Evolutionary conservation across 2,329 filamentous ascomycete genomes (phyloP), one percentile per base, ranked within the genome.

Genomic region (Phaeosphaeriaceae sp.): DNA sequence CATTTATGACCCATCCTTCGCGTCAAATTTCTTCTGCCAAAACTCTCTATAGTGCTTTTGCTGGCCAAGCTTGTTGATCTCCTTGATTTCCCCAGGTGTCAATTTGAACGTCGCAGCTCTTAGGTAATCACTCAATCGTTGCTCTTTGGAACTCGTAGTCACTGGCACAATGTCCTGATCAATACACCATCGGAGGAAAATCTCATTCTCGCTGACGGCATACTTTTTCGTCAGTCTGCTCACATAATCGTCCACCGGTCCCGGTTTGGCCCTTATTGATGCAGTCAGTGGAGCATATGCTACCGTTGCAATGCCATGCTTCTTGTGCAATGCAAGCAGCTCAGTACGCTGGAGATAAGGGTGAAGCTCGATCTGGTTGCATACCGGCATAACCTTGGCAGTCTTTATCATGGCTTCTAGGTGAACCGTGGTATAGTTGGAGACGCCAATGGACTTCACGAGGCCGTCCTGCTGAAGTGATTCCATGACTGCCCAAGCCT

Each of bases 351-450:
- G 86, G 9, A 89, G 77, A 61, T 87, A 87, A 2, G 86, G 85
- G 68, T 89, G 85, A 42, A 84, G 84, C 68, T 89, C 86, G 55
- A 89, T 84, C 73, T 89, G 86, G 72, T 89, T 88, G 59, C 82
- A 81, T 2, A 83, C 83, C 1, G 86, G 86, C 1, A 77, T 73
- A 9, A 85, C 76, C 32, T 74, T 79, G n/a, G 81, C 80, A 0
- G 74, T 77, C 45, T 79, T 78, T 43, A 83, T 71, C 16, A 82
- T 78, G 9, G 78, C 76, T 37, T 83, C 77, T 15, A 87, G 73
- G 50, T 87, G 80, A 17, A 72, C 66, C 18, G 79, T 76, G 5
- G 81, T 70, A 67, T 80, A 87, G 68, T 74, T 87, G 46, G 82
- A 85, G 17, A 87, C 83, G 17, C 84, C 85, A 52, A 87, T 87